Conservation (phyloP, 192 early-diverging fungal genomes). For the Cladochytrium replicatum region DNA sequence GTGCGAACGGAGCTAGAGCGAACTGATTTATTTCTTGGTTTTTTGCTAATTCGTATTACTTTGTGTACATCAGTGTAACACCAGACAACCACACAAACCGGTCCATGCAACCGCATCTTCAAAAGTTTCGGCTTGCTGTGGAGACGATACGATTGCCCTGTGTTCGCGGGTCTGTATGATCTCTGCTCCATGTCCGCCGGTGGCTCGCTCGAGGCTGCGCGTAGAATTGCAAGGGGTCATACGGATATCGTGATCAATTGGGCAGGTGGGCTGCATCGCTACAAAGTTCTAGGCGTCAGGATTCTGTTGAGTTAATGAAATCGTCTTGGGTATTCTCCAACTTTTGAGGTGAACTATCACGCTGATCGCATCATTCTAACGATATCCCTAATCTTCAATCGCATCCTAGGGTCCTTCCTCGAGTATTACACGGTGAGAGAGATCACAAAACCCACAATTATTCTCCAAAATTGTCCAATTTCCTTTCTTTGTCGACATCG, state of each 20-base stretch:
- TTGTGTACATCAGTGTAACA: slow-evolving; percentile 24
- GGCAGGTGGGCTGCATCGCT: slow-evolving; percentile 93
- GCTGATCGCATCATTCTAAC: too few species aligned
- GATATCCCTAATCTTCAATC: background rate
- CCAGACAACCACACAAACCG: slow-evolving; percentile 39
- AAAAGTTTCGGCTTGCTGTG: slow-evolving; percentile 30
- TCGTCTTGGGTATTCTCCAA: slow-evolving; percentile 88
- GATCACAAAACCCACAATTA: too few species aligned
- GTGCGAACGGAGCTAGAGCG: too few species aligned
- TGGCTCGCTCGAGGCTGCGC: slow-evolving; percentile 86
- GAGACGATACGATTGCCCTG: slow-evolving; percentile 96
- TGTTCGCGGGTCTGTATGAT: slow-evolving; percentile 92
- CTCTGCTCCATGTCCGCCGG: slow-evolving; percentile 86
- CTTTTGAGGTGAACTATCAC: slow-evolving; percentile 50
- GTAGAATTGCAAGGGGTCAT: slow-evolving; percentile 67
- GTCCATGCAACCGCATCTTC: too few species aligned
- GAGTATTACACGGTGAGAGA: too few species aligned
- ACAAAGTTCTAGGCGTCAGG: slow-evolving; percentile 94
- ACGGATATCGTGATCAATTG: slow-evolving; percentile 92
- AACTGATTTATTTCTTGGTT: too few species aligned
- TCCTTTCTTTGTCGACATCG: slow-evolving; percentile 95
- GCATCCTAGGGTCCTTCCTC: slow-evolving; percentile 41
- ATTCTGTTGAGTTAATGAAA: slow-evolving; percentile 98
- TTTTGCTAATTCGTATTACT: too few species aligned
- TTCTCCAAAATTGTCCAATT: too few species aligned